Base-by-base conservation (phyloP, 2,329 filamentous ascomycete genomes). In the Sarocladium brachiariae region DNA sequence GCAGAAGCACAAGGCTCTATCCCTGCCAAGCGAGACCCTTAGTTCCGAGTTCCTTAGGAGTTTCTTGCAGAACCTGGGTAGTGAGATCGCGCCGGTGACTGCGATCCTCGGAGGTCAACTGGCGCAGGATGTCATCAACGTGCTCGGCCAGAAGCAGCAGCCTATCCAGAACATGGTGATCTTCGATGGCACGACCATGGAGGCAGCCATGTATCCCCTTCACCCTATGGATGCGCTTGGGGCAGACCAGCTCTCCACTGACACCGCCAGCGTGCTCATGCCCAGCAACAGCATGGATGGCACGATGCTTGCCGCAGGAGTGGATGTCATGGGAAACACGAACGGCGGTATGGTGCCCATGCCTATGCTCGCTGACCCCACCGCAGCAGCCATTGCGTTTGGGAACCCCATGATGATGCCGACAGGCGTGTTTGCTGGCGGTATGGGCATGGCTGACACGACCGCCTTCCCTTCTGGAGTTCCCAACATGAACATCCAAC, bases 91-190 rank as follows among this genome's bases (percentile, higher is more conserved):
- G 11, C 90, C 93, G 7, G 89, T 95, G 8, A 85, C 88, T 0
- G 91, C 93, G 2, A 89, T 96, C 52, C 74, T 99, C 10, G 93
- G 93, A 46, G 93, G 91, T 9, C 83, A 91, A 65, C 77, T 99
- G 14, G 89, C 92, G 1, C 93, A 99, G 69, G 93, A 99, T 64
- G 90, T 96, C 49, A 97, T 99, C 70, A 97, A 97, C 61, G 91
- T 96, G 27, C 78, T 97, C 5, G 89, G 91, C 46, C 83, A 87
- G 64, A 83, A 87, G 35, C 90, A 97, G 70, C 93, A 96, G 67
- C 93, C 93, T 1, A 86, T 99, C 37, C 93, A 99, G 70, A 99
- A 99, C 66, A 82, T 96, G 65, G 79, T 96, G 47, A 74, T 97
- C 18, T 96, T 97, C 61, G 90, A 97, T 65, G 91, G 91, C 13